Percentiles rank a stretch among this genome's conserved stretches.
These are phyloP conservation scores for Pleurotus tuoliensis DNA, from an alignment of 768 basidiomycete species.

Conservation along the genomic window DNA sequence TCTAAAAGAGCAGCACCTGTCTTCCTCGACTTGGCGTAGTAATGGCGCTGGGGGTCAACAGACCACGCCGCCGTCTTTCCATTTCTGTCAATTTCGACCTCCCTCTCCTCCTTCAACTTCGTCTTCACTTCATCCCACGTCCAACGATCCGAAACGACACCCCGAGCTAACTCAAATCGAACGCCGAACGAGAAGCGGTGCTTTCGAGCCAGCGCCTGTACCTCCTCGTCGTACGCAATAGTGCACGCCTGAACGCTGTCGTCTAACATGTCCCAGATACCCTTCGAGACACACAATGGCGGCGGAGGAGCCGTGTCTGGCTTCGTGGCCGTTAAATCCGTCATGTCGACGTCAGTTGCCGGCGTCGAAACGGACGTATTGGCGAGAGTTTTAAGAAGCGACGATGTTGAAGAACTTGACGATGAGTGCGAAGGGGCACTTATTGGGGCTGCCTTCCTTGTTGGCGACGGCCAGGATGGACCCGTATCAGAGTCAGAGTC, in stretches of 20 bases:
- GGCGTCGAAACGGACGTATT: too few relatives aligned
- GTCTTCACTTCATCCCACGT: conserved; percentile 28
- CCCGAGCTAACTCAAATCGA: conserved; percentile 43
- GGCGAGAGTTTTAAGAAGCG: too few relatives aligned
- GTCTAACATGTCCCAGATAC: not conserved
- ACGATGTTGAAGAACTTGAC: too few relatives aligned
- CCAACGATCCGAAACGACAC: conserved; percentile 35
- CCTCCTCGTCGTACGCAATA: conserved; percentile 31
- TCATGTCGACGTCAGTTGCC: too few relatives aligned
- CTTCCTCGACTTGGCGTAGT: conserved; percentile 20
- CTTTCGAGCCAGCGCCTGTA: conserved; percentile 32
- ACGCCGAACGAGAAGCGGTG: conserved; percentile 40
- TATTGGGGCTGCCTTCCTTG: too few relatives aligned
- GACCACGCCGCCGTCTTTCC: not conserved
- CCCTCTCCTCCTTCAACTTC: not conserved
- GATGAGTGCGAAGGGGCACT: not conserved
- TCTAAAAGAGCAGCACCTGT: conserved; percentile 21
- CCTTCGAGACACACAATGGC: not conserved
- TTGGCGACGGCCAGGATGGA: too few relatives aligned
- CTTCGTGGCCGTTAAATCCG: too few relatives aligned
- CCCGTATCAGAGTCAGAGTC: too few relatives aligned
- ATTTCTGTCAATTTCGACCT: not conserved
- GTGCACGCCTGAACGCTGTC: conserved; percentile 17
- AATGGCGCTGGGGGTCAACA: conserved; percentile 17
- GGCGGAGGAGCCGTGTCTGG: not conserved